phyloP scores from a whole-genome alignment of 768 basidiomycete species.

The Hericium coralloides region DNA sequence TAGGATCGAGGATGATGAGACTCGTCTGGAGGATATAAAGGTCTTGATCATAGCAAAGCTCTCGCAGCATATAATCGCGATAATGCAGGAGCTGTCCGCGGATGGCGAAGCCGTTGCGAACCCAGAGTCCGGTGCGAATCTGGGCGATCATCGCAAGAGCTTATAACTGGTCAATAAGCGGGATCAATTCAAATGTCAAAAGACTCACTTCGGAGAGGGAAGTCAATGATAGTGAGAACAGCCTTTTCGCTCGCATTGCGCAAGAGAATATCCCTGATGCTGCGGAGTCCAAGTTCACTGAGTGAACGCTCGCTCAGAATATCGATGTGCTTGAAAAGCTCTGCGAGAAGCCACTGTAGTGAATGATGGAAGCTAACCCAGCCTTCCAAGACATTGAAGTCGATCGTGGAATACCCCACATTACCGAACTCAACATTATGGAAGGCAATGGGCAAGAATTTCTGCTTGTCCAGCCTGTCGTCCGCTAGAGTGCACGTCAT shows the following conservation, averaged over 20 bases:
- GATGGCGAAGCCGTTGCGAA: constrained; percentile 93
- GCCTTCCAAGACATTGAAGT: constrained; percentile 72
- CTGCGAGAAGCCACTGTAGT: constrained; percentile 83
- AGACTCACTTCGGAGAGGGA: constrained; percentile 73
- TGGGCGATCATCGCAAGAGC: constrained; percentile 90
- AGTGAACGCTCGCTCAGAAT: constrained; percentile 50
- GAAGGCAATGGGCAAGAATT: constrained; percentile 53
- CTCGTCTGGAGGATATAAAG: constrained; percentile 84
- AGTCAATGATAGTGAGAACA: constrained; percentile 75
- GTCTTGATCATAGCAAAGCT: constrained; percentile 95
- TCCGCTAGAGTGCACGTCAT: constrained; percentile 61
- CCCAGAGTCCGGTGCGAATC: constrained; percentile 93
- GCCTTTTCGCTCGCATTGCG: constrained; percentile 56
- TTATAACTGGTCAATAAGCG: constrained; percentile 20
- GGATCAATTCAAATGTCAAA: neutral
- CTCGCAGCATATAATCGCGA: constrained; percentile 90
- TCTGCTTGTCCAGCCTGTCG: constrained; percentile 56
- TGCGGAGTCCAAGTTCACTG: constrained; percentile 39
- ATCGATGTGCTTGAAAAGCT: constrained; percentile 78
- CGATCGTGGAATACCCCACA: constrained; percentile 47
- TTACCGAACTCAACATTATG: constrained; percentile 63
- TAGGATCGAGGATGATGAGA: constrained; percentile 69
- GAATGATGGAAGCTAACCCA: constrained; percentile 94
- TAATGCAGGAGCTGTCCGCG: constrained; percentile 94
- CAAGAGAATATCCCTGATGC: constrained; percentile 52